Evolutionary conservation across 768 basidiomycete genomes (phyloP).

Genomic region (Termitomyces sp.): DNA sequence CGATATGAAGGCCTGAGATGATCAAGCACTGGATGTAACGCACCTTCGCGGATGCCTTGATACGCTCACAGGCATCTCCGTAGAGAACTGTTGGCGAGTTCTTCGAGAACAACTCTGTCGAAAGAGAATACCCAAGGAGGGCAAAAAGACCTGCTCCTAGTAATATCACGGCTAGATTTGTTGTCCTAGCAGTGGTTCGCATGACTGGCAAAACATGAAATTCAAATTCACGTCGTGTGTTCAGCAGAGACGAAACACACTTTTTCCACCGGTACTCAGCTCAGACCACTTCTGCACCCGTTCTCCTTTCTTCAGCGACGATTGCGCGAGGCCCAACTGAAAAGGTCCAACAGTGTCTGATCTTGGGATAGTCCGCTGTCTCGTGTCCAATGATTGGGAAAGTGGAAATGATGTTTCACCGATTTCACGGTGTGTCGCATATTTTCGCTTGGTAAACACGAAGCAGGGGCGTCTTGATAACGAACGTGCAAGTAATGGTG

Average conservation of each 20-base stretch:
- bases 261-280: conserved; percentile 72
- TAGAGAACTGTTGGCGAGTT: conserved; percentile 86
- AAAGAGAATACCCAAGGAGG: conserved; percentile 73
- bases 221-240: neutral
- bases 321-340: conserved; percentile 64
- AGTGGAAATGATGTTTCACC: conserved; percentile 47
- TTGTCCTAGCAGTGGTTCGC: conserved; percentile 47
- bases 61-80: conserved; percentile 53
- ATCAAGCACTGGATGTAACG: conserved; percentile 16
- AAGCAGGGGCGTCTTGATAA: conserved; percentile 7
- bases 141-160: conserved; percentile 80
- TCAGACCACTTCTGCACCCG: conserved; percentile 78
- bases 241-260: conserved; percentile 32
- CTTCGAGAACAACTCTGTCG: conserved; percentile 82
- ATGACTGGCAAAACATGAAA: conserved; percentile 30
- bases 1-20: conserved; percentile 5
- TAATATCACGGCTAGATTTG: conserved; percentile 55
- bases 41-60: conserved; percentile 44
- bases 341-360: conserved; percentile 77
- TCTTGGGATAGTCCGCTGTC: conserved; percentile 38
- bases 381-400: conserved; percentile 63
- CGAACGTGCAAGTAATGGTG: conserved; percentile 9
- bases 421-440: conserved; percentile 44
- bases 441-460: conserved; percentile 26
- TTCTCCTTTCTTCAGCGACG: conserved; percentile 48